Percentiles rank a stretch among this genome's conserved stretches.
Evolutionary conservation across 495 filamentous ascomycete species (phyloP).

Genomic region (Hypoxylon fragiforme): DNA sequence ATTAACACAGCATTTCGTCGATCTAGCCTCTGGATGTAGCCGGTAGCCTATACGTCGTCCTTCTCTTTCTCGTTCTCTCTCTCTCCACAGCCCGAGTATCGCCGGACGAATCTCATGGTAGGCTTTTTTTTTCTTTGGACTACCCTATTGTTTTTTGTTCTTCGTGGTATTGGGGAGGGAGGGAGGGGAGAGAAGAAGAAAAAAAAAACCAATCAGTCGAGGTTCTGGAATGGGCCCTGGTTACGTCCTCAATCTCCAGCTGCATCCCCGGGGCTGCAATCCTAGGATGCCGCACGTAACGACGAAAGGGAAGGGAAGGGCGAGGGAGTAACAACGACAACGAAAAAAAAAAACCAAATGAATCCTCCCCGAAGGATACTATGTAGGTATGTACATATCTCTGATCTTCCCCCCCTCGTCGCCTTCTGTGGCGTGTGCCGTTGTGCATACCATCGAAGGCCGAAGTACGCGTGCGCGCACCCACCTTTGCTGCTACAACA

Average conservation of each 20-base stretch:
- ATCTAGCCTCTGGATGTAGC: too few relatives aligned
- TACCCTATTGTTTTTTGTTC: conserved; percentile 14
- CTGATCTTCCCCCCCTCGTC: not conserved
- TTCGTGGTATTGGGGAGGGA: conserved; percentile 33
- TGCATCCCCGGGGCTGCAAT: conserved; percentile 35
- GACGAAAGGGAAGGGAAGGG: conserved; percentile 10
- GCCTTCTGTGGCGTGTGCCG: conserved; percentile 4
- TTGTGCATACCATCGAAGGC: too few relatives aligned
- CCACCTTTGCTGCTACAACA: conserved; percentile 18
- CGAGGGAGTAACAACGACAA: conserved; percentile 1
- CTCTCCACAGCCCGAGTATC: conserved; percentile 13
- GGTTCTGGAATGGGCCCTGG: conserved; percentile 27
- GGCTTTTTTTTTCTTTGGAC: not conserved
- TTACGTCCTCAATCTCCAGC: conserved; percentile 34
- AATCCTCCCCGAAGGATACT: too few relatives aligned
- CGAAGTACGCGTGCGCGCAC: conserved; percentile 16
- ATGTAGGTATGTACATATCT: conserved; percentile 11
- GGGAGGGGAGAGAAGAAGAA: too few relatives aligned
- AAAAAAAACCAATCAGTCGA: conserved; percentile 20
- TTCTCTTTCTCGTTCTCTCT: too few relatives aligned
- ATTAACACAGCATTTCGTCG: too few relatives aligned
- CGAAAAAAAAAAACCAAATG: too few relatives aligned
- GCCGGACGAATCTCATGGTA: conserved; percentile 14
- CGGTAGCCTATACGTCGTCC: too few relatives aligned
- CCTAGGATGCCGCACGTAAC: conserved; percentile 34